Conservation (phyloP, 805 yeast species). For the Vanderwaltozyma yarrowii region DNA sequence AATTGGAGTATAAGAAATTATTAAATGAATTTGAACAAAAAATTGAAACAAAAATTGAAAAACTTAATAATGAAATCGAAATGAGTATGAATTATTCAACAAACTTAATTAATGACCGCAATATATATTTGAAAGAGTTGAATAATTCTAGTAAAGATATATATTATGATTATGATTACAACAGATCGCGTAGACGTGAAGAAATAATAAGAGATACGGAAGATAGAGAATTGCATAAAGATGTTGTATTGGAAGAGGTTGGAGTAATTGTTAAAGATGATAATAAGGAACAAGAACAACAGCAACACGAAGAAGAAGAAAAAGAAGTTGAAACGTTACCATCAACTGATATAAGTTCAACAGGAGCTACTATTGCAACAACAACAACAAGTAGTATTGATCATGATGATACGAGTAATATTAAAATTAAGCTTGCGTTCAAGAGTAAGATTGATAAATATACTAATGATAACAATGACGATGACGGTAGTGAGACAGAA, state of each 20-base stretch:
- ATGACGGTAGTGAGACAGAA: slow-evolving; percentile 2
- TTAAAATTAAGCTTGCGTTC: slow-evolving; percentile 22
- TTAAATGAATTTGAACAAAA: slow-evolving; percentile 8
- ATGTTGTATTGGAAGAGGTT: not conserved
- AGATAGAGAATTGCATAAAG: slow-evolving; percentile 9
- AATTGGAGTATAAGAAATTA: slow-evolving; percentile 10
- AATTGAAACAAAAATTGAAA: slow-evolving; percentile 13
- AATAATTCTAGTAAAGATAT: slow-evolving; percentile 15
- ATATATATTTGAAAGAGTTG: slow-evolving; percentile 17
- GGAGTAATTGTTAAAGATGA: not conserved
- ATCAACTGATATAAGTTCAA: no score
- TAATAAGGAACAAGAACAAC: not conserved
- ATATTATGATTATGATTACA: slow-evolving; percentile 18
- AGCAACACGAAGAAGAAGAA: no score
- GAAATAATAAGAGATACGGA: slow-evolving; percentile 13
- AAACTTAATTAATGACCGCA: slow-evolving; percentile 6
- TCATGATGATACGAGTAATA: not conserved
- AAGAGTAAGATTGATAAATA: slow-evolving; percentile 16
- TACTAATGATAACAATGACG: slow-evolving; percentile 1
- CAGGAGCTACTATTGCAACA: no score
- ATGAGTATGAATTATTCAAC: slow-evolving; percentile 13
- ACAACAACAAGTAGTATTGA: not conserved
- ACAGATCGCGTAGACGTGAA: slow-evolving; percentile 15
- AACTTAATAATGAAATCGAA: slow-evolving; percentile 8
- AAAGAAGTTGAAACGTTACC: no score